A percentile compares a stretch with the other conserved stretches of the same genome.
Conservation (phyloP, 352 stramenopile species). For the Aphanomyces invadans region DNA sequence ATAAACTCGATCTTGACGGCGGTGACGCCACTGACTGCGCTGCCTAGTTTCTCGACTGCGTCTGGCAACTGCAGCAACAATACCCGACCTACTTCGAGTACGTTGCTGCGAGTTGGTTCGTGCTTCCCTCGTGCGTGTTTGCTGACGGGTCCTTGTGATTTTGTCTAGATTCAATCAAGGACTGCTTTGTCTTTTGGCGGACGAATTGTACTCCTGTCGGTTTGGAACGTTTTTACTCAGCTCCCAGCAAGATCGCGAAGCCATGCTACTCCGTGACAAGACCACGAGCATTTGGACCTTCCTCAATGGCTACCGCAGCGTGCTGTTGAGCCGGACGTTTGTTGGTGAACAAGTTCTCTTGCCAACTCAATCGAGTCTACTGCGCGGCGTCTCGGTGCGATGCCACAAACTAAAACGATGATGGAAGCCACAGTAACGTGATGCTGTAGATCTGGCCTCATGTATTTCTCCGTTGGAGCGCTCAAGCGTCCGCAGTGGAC, state of each 20-base stretch:
- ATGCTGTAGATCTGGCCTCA: constrained; percentile 44
- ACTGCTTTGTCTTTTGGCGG: constrained; percentile 87
- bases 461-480: constrained; percentile 69
- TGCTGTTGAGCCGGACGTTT: constrained; percentile 54
- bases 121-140: too few species aligned
- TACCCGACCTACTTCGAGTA: constrained; percentile 95
- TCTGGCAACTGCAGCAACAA: constrained; percentile 82
- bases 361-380: constrained; percentile 44
- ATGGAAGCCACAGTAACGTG: neutral
- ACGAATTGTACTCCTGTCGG: constrained; percentile 94
- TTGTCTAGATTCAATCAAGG: constrained; percentile 87
- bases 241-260: constrained; percentile 78
- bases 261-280: constrained; percentile 46
- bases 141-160: neutral
- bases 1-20: neutral
- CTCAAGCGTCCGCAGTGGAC: constrained; percentile 49
- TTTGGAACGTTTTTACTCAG: constrained; percentile 98
- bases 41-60: constrained; percentile 69
- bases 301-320: constrained; percentile 62
- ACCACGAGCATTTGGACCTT: constrained; percentile 76
- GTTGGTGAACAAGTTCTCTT: constrained; percentile 44
- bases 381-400: constrained; percentile 44
- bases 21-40: neutral
- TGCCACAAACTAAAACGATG: neutral
- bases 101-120: constrained; percentile 20